Evolutionary conservation across 257 asterid genomes (phyloP).

Genomic region (Striga asiatica): DNA sequence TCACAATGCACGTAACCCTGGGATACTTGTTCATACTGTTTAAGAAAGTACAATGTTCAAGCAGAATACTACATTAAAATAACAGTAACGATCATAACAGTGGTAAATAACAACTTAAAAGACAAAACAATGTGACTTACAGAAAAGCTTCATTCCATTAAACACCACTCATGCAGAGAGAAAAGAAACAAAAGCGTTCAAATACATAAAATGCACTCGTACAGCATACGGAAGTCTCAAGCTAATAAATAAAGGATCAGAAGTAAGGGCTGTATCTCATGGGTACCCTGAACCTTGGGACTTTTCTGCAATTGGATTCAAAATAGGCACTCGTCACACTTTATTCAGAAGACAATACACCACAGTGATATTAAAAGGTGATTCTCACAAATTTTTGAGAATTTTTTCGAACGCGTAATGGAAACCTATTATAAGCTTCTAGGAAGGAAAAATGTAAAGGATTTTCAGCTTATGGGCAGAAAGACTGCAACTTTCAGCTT

Average conservation of each 20-base stretch:
- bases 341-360: not conserved
- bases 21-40: not conserved
- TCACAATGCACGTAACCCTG: not conserved
- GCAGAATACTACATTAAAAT: not conserved
- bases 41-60: not conserved
- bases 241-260: constrained; percentile 16
- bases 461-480: too few relatives aligned
- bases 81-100: too few relatives aligned
- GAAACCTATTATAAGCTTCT: too few relatives aligned
- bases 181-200: not conserved
- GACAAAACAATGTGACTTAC: not conserved
- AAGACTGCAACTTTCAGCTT: not conserved
- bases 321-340: not conserved
- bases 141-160: not conserved
- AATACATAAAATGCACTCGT: not conserved
- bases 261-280: constrained; percentile 53
- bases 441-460: too few relatives aligned
- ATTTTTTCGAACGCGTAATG: too few relatives aligned
- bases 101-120: not conserved
- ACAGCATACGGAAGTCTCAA: not conserved
- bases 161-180: constrained; percentile 1
- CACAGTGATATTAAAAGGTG: not conserved
- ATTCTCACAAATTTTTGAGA: not conserved
- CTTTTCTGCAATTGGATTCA: constrained; percentile 38
- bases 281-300: constrained; percentile 49